Evolutionary conservation across 805 yeast genomes (phyloP), one percentile per base, ranked within the genome.

Genomic region (Zygoascus tannicola): DNA sequence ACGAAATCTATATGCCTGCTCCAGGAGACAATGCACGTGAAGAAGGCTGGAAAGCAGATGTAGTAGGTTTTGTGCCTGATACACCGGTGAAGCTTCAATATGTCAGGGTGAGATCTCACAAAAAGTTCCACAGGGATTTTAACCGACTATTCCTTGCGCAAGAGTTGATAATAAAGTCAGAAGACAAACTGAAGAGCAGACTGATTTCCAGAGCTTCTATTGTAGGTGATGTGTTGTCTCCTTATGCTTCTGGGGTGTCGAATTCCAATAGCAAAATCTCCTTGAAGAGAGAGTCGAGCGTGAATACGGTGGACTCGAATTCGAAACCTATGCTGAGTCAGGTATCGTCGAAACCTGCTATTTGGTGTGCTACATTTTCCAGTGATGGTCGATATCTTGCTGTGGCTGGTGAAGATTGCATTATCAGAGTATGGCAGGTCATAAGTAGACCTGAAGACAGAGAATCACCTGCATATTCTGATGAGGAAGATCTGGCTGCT

Each of bases 331-430:
- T n/a, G n/a, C n/a, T n/a, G n/a, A n/a, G n/a, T n/a, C n/a, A n/a
- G n/a, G n/a, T n/a, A n/a, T n/a, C n/a, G n/a, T 21, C 22, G 14
- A 26, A 40, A 32, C 35, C 46, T 32, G 50, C 55, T 18, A 70
- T 84, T n/a, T 85, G 87, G 74, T 74, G 76, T 7, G 67, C 82
- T 66, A 74, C 76, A 53, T 88, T 88, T 62, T 78, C 84, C 45
- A 61, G 62, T 10, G 94, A 88, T 62, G 97, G 97, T 8, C 79
- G 76, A 60, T 85, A 71, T 58, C 62, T 88, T 54, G 95, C 95
- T 0, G 75, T 83, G 1, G 95, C 90, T 0, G 94, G 95, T 16
- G 76, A 83, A 52, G 87, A 84, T 56, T 72, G 81, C 2, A 60
- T 69, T 1, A 69, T 88, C 12, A 67, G 78, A 42, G 66, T 87